phyloP scores from a whole-genome alignment of 208 protist species.

The Trypanosoma theileri region DNA sequence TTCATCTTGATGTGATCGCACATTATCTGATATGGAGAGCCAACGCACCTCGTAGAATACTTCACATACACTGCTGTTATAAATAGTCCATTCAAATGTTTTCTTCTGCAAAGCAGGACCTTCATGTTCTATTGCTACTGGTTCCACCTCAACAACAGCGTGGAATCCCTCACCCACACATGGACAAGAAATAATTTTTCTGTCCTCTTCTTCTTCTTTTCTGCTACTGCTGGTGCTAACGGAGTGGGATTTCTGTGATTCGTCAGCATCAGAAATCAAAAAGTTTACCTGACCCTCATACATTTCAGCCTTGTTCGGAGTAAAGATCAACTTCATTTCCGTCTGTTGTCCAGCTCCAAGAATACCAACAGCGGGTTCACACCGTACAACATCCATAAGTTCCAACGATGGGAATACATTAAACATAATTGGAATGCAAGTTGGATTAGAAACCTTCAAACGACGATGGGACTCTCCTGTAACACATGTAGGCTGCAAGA shows the following conservation, averaged over 20 bases:
- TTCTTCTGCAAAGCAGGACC: slow-evolving; percentile 54
- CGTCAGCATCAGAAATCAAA: slow-evolving; percentile 37
- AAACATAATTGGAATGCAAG: slow-evolving; percentile 68
- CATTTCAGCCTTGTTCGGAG: slow-evolving; percentile 43
- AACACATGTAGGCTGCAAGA: slow-evolving; percentile 77
- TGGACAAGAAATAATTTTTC: slow-evolving; percentile 37
- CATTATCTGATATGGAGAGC: slow-evolving; percentile 21
- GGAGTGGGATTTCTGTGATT: neutral
- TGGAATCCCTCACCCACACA: slow-evolving; percentile 67
- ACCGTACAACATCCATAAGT: slow-evolving; percentile 45
- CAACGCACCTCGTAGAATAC: slow-evolving; percentile 78
- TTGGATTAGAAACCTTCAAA: slow-evolving; percentile 76
- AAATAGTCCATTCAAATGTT: slow-evolving; percentile 71
- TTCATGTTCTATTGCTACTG: slow-evolving; percentile 63
- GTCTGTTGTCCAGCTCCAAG: slow-evolving; percentile 49
- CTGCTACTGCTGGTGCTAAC: neutral
- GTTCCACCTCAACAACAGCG: slow-evolving; percentile 79
- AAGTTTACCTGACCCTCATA: slow-evolving; percentile 64
- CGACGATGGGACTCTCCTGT: slow-evolving; percentile 50
- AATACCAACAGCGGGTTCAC: slow-evolving; percentile 63
- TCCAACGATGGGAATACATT: slow-evolving; percentile 42
- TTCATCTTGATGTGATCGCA: slow-evolving; percentile 21
- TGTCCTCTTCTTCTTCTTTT: slow-evolving; percentile 5
- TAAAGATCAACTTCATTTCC: slow-evolving; percentile 54
- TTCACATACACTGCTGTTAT: slow-evolving; percentile 82